A percentile compares a stretch with the other conserved stretches of the same genome.
Conservation (phyloP, 176 grass and related monocot species). For the Elaeis guineensis region DNA sequence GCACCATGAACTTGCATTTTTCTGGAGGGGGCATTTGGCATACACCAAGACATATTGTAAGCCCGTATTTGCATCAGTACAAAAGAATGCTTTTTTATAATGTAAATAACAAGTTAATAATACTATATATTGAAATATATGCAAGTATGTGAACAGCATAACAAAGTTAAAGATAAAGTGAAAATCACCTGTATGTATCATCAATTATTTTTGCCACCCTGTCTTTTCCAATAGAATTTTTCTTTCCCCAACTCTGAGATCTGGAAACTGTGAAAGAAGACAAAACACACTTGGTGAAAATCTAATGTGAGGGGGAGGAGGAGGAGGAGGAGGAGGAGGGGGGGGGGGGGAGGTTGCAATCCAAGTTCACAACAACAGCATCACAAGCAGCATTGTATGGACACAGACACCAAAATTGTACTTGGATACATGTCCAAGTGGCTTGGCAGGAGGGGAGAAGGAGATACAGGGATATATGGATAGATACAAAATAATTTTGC, state of each 20-base stretch:
- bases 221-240: constrained; percentile 35
- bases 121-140: background rate
- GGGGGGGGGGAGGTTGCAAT: background rate
- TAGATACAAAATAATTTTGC: too few relatives aligned
- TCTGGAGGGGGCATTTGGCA: constrained; percentile 29
- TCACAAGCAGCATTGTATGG: background rate
- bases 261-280: constrained; percentile 30
- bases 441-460: too few relatives aligned
- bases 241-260: constrained; percentile 22
- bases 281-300: background rate
- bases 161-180: background rate
- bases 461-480: too few relatives aligned
- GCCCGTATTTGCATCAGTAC: too few relatives aligned
- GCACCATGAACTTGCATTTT: constrained; percentile 59
- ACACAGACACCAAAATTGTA: background rate
- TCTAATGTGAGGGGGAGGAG: background rate
- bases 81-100: background rate
- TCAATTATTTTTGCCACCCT: constrained; percentile 49
- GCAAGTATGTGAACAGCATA: background rate
- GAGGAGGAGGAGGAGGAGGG: background rate
- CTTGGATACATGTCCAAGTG: too few relatives aligned
- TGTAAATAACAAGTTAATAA: constrained; percentile 13
- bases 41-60: too few relatives aligned
- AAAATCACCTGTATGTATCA: constrained; percentile 49
- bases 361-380: background rate